Percentiles rank a stretch among this genome's conserved stretches.
These are phyloP conservation scores for Protomyces arabidopsidicola DNA, from an alignment of 1,139 yeast species.

Conservation along the genomic window DNA sequence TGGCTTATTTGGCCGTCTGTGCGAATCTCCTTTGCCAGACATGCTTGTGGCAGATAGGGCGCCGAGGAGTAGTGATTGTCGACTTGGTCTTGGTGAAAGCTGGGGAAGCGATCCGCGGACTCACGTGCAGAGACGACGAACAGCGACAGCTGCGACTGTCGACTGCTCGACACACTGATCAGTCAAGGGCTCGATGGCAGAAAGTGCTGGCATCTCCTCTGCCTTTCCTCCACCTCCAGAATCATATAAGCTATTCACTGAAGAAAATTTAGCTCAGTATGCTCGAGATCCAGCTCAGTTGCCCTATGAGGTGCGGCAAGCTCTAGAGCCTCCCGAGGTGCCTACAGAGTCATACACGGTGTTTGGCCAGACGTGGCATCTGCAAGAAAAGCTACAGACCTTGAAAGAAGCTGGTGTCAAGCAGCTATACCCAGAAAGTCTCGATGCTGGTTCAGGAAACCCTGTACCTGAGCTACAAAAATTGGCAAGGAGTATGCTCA, in stretches of 20 bases:
- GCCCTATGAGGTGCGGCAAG: conserved; percentile 43
- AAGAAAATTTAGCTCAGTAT: conserved; percentile 45
- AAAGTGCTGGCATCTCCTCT: conserved; percentile 47
- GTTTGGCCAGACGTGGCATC: conserved; percentile 77
- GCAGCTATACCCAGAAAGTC: conserved; percentile 22
- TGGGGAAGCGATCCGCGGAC: not conserved
- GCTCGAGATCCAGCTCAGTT: conserved; percentile 28
- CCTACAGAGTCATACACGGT: conserved; percentile 62
- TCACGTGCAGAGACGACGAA: no score
- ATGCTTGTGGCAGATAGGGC: not conserved
- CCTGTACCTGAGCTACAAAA: conserved; percentile 56
- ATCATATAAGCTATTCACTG: conserved; percentile 62
- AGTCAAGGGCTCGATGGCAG: conserved; percentile 8
- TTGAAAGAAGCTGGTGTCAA: conserved; percentile 34
- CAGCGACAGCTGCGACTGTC: no score
- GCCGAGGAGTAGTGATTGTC: no score
- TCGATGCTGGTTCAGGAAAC: conserved; percentile 28
- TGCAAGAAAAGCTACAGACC: conserved; percentile 32
- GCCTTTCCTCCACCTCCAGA: conserved; percentile 87
- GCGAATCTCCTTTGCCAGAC: not conserved
- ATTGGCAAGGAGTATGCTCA: conserved; percentile 60
- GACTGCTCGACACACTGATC: no score
- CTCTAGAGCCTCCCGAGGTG: conserved; percentile 60
- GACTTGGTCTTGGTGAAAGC: not conserved
- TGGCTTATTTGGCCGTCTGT: not conserved